A percentile compares a stretch with the other conserved stretches of the same genome.
Evolutionary conservation across 2,329 filamentous ascomycete species (phyloP).

Genomic region (Ceratocystis eucalypticola): DNA sequence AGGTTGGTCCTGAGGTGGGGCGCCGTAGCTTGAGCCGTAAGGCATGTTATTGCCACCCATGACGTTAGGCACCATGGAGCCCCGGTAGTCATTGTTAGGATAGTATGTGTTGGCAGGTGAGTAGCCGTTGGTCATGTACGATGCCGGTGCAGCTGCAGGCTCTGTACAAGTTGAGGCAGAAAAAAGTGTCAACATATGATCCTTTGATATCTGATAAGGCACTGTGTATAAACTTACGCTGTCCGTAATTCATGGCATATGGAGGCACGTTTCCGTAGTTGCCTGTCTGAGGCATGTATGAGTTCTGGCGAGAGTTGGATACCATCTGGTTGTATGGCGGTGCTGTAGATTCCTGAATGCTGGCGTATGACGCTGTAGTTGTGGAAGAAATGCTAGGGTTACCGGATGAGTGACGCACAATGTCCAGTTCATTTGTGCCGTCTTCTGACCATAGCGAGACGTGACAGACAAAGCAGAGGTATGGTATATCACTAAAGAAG

Average conservation of each 20-base stretch:
- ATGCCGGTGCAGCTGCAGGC: not conserved
- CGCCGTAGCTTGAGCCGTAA: slow-evolving; percentile 23
- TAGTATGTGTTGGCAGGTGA: slow-evolving; percentile 22
- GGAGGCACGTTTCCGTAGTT: slow-evolving; percentile 21
- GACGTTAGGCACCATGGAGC: slow-evolving; percentile 15
- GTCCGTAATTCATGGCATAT: slow-evolving; percentile 23
- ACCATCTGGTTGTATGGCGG: slow-evolving; percentile 29
- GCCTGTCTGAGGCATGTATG: slow-evolving; percentile 22
- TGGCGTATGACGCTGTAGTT: slow-evolving; percentile 37
- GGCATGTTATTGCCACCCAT: slow-evolving; percentile 5
- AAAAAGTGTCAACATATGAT: not conserved
- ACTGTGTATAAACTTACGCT: slow-evolving; percentile 23
- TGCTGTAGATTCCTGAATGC: slow-evolving; percentile 23
- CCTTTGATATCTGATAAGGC: not conserved
- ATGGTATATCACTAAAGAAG: slow-evolving; percentile 41
- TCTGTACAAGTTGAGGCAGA: not conserved
- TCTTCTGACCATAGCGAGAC: slow-evolving; percentile 57
- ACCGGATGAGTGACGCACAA: slow-evolving; percentile 49
- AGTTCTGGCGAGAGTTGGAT: slow-evolving; percentile 25
- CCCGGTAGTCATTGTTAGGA: slow-evolving; percentile 20
- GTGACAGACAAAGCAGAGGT: slow-evolving; percentile 43
- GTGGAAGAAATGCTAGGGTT: slow-evolving; percentile 70
- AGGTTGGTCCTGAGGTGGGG: slow-evolving; percentile 20
- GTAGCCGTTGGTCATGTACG: slow-evolving; percentile 26
- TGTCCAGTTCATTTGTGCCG: slow-evolving; percentile 50